These are phyloP conservation scores for Tripidium arundinaceum DNA, from an alignment of 202 grass and related monocot genomes.

Conservation along the genomic window DNA sequence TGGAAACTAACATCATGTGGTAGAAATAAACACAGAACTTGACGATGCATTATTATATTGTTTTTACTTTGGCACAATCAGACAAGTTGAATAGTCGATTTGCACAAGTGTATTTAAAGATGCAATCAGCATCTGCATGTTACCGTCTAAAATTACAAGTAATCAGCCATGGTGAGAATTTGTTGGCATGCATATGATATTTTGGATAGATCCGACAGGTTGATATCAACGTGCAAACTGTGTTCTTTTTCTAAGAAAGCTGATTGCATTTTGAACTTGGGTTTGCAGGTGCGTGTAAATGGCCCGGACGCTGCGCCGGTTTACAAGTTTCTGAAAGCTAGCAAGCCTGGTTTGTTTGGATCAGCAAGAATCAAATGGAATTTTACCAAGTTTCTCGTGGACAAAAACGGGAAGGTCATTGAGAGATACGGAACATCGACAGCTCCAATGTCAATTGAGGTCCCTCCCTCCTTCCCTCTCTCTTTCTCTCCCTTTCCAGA, in stretches of 20 bases:
- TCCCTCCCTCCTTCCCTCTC: slow-evolving; percentile 7
- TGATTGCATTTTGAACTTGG: neutral
- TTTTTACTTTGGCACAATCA: neutral
- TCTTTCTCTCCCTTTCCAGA: neutral
- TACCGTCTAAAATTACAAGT: neutral
- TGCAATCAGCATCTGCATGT: neutral
- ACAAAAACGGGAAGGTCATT: slow-evolving; percentile 84
- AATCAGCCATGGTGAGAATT: neutral
- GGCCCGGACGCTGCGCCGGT: slow-evolving; percentile 60
- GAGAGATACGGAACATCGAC: slow-evolving; percentile 60
- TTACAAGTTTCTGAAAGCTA: slow-evolving; percentile 89
- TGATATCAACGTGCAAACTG: neutral
- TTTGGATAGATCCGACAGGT: neutral
- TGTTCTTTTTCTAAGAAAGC: neutral
- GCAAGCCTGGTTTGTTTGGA: slow-evolving; percentile 69
- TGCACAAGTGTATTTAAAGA: neutral
- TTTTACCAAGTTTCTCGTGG: slow-evolving; percentile 92
- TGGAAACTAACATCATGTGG: neutral
- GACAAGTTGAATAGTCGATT: neutral
- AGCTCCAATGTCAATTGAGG: slow-evolving; percentile 63
- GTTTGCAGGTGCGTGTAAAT: slow-evolving; percentile 78
- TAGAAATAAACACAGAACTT: neutral
- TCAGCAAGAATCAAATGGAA: slow-evolving; percentile 88
- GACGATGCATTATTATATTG: neutral
- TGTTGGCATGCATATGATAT: neutral